phyloP scores from a whole-genome alignment of 345 rosid genomes.

The Moricandia moricandioides region DNA sequence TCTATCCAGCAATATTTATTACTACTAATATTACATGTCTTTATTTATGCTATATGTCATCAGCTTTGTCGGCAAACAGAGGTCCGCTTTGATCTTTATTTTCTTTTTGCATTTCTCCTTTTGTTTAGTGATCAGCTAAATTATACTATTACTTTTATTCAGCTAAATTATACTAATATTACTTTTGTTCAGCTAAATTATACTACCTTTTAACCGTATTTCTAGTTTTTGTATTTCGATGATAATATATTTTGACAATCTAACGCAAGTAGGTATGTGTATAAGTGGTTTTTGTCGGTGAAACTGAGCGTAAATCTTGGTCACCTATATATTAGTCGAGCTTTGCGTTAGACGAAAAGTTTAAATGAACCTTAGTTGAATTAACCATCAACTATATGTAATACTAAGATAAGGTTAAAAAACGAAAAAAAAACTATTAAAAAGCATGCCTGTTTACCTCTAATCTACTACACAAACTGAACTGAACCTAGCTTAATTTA shows the following conservation, averaged over 20 bases:
- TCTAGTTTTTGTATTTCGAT: not conserved
- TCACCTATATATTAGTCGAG: slow-evolving; percentile 19
- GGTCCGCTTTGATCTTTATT: slow-evolving; percentile 32
- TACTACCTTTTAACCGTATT: slow-evolving; percentile 8
- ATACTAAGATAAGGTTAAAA: not conserved
- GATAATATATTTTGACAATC: not conserved
- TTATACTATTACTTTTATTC: not conserved
- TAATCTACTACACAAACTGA: not conserved
- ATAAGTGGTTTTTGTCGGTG: slow-evolving; percentile 29
- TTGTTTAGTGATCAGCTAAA: slow-evolving; percentile 20
- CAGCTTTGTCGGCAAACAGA: slow-evolving; percentile 33
- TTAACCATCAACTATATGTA: not conserved
- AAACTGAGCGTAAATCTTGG: slow-evolving; percentile 18
- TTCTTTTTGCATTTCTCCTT: slow-evolving; percentile 3
- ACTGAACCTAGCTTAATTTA: not conserved
- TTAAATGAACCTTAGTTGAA: not conserved
- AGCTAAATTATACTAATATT: not conserved
- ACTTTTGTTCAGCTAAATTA: not conserved
- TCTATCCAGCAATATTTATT: too few species aligned
- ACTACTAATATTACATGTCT: not conserved
- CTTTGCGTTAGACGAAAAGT: slow-evolving; percentile 3
- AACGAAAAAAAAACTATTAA: too few species aligned
- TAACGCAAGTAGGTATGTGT: not conserved
- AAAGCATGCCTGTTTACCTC: too few species aligned
- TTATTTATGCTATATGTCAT: slow-evolving; percentile 21